Evolutionary conservation across 768 basidiomycete species (phyloP).

Genomic region (Termitomyces sp.): DNA sequence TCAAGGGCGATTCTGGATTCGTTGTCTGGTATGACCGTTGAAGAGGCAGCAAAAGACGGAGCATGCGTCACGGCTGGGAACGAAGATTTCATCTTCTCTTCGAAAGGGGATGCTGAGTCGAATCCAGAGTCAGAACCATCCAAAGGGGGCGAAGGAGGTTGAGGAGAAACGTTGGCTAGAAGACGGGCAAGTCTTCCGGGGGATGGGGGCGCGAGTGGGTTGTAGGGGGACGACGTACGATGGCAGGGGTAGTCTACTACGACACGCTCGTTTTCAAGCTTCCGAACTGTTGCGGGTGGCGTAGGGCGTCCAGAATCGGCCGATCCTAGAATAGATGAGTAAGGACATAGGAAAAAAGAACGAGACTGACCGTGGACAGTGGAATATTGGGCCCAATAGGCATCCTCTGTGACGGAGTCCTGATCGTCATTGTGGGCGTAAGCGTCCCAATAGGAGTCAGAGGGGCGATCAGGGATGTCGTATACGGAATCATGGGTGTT

Average conservation of each 20-base stretch:
- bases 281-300: slow-evolving; percentile 29
- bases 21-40: neutral
- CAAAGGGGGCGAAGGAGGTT: slow-evolving; percentile 18
- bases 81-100: slow-evolving; percentile 5
- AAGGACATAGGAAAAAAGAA: neutral
- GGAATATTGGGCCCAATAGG: slow-evolving; percentile 75
- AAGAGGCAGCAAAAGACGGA: slow-evolving; percentile 2
- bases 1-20: slow-evolving; percentile 35
- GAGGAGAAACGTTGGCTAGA: slow-evolving; percentile 30
- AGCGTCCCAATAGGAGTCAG: slow-evolving; percentile 65
- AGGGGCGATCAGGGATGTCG: slow-evolving; percentile 16
- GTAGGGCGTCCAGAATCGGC: slow-evolving; percentile 69
- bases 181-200: slow-evolving; percentile 35
- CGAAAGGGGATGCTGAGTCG: slow-evolving; percentile 17
- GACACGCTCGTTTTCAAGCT: slow-evolving; percentile 24
- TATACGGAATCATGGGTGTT: slow-evolving; percentile 26
- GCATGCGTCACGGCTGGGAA: neutral
- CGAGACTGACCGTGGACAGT: slow-evolving; percentile 54
- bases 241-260: slow-evolving; percentile 25
- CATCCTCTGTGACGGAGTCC: slow-evolving; percentile 39
- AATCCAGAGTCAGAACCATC: slow-evolving; percentile 20
- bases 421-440: slow-evolving; percentile 37
- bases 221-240: slow-evolving; percentile 25
- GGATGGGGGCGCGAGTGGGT: slow-evolving; percentile 37
- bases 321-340: slow-evolving; percentile 40